phyloP scores from a whole-genome alignment of 257 asterid species.

The Solanum gracilifrons region DNA sequence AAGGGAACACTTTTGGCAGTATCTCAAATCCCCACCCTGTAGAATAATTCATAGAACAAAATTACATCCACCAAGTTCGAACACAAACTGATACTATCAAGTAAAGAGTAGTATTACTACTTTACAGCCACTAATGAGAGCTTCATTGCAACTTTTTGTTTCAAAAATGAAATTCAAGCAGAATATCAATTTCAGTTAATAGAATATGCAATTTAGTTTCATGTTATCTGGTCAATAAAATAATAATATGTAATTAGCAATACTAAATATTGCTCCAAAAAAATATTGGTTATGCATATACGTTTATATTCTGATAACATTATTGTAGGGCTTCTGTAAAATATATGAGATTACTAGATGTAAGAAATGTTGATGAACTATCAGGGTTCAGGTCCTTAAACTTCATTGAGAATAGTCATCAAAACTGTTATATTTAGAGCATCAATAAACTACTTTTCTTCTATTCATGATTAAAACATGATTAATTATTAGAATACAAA shows the following conservation, averaged over 20 bases:
- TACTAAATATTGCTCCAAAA: background rate
- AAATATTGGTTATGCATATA: background rate
- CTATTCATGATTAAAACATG: background rate
- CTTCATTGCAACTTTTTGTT: background rate
- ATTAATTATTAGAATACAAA: background rate
- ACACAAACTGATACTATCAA: background rate
- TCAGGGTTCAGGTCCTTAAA: background rate
- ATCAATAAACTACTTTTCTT: background rate
- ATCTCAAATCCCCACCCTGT: constrained; percentile 92
- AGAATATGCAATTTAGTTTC: background rate
- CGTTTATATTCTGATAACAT: background rate
- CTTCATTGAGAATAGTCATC: background rate
- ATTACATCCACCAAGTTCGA: constrained; percentile 5
- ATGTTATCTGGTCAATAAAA: background rate
- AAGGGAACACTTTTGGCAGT: constrained; percentile 81
- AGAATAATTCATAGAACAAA: constrained; percentile 1
- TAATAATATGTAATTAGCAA: background rate
- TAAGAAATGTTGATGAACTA: background rate
- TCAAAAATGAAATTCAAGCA: background rate
- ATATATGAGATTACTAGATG: background rate
- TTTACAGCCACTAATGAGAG: background rate
- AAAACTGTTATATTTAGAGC: background rate
- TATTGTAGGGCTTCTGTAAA: background rate
- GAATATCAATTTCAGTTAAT: background rate
- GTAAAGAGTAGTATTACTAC: background rate